These are phyloP conservation scores for Keithomyces neogunnii DNA, from an alignment of 2,329 filamentous ascomycete species.

Conservation along the genomic window DNA sequence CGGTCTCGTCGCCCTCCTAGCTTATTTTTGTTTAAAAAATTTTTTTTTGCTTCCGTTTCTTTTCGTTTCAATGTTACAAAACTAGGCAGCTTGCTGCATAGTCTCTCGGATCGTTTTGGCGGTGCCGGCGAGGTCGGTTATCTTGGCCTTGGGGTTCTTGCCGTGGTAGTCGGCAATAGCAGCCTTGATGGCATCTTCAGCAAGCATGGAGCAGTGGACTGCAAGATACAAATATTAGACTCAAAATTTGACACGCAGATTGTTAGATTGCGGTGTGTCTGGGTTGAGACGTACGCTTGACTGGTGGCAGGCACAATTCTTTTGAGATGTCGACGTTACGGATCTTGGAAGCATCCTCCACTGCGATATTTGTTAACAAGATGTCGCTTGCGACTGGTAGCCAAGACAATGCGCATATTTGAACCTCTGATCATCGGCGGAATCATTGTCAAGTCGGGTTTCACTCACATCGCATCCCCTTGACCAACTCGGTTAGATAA, in stretches of 20 bases:
- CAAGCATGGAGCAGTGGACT: conserved; percentile 90
- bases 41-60: conserved; percentile 1
- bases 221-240: conserved; percentile 18
- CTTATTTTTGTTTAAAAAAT: not conserved
- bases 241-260: not conserved
- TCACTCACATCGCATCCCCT: conserved; percentile 63
- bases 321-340: conserved; percentile 98
- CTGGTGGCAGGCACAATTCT: conserved; percentile 81
- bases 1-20: too few species aligned
- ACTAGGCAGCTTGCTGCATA: conserved; percentile 10
- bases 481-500: conserved; percentile 89
- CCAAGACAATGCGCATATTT: too few species aligned
- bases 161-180: conserved; percentile 86
- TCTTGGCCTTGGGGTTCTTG: conserved; percentile 50
- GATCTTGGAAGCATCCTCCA: conserved; percentile 87
- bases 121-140: conserved; percentile 71
- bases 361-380: conserved; percentile 1
- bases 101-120: conserved; percentile 22
- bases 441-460: not conserved
- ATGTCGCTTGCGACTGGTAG: not conserved
- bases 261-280: not conserved
- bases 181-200: conserved; percentile 85
- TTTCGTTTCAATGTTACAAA: not conserved
- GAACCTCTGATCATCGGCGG: not conserved
- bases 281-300: conserved; percentile 59